Conservation (phyloP, 345 rosid genomes). For the Ailanthus altissimus region DNA sequence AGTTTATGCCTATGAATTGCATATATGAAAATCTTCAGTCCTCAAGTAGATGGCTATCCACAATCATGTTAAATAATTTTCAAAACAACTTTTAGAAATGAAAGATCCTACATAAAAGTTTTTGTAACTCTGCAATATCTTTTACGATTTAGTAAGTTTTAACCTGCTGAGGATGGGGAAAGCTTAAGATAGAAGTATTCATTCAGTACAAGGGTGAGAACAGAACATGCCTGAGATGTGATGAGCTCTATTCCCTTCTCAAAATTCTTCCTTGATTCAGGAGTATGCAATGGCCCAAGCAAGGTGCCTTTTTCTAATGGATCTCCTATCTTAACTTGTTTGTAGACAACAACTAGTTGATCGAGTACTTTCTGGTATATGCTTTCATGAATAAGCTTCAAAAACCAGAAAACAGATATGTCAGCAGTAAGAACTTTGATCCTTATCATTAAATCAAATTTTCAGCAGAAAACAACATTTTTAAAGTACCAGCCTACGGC, state of each 20-base stretch:
- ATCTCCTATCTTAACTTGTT: conserved; percentile 89
- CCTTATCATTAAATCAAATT: not conserved
- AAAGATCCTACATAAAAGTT: not conserved
- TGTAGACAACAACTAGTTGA: conserved; percentile 71
- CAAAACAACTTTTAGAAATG: not conserved
- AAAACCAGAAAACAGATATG: conserved; percentile 26
- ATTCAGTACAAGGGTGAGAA: conserved; percentile 8
- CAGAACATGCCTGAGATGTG: conserved; percentile 74
- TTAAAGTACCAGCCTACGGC: conserved; percentile 88
- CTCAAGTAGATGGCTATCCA: not conserved
- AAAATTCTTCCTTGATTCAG: conserved; percentile 69
- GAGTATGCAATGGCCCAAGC: conserved; percentile 87
- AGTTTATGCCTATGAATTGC: not conserved
- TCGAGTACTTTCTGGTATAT: conserved; percentile 67
- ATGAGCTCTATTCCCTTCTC: conserved; percentile 80
- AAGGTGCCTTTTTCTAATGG: conserved; percentile 82
- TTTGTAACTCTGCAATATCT: not conserved
- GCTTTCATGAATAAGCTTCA: conserved; percentile 86
- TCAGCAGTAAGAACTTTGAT: conserved; percentile 10
- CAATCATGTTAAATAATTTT: not conserved
- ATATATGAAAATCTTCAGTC: not conserved
- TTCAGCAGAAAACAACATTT: conserved; percentile 17
- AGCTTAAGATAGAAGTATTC: not conserved
- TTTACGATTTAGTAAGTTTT: not conserved
- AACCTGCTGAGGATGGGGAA: not conserved